Percentiles rank a stretch among this genome's conserved stretches.
Conservation (phyloP, 192 early-diverging fungal genomes). For the Entrophospora sp. region DNA sequence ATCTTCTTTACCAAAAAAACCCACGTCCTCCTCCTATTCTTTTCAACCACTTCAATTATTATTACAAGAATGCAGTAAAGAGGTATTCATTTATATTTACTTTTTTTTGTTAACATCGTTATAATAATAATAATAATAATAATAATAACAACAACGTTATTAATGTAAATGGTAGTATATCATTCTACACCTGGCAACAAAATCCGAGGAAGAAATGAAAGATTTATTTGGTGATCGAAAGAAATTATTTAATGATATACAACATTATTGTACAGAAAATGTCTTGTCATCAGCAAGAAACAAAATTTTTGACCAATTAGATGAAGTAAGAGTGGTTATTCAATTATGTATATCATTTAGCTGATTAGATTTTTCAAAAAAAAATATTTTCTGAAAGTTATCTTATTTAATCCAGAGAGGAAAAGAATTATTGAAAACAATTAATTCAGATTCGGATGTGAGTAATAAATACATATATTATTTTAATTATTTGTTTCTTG, state of each 20-base stretch:
- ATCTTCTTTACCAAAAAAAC: too few species aligned
- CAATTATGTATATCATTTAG: slow-evolving; percentile 4
- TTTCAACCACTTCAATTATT: too few species aligned
- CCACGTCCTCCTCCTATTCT: too few species aligned
- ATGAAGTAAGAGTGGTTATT: slow-evolving; percentile 23
- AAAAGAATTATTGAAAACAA: slow-evolving; percentile 33
- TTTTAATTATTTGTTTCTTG: background rate
- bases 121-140: too few species aligned
- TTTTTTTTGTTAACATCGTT: too few species aligned
- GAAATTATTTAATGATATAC: slow-evolving; percentile 31
- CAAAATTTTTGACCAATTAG: slow-evolving; percentile 30
- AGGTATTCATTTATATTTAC: too few species aligned
- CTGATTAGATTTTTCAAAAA: slow-evolving; percentile 10
- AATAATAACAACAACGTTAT: too few species aligned
- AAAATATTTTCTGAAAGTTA: slow-evolving; percentile 21
- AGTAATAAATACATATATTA: background rate
- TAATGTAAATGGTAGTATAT: too few species aligned
- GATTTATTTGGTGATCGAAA: slow-evolving; percentile 32
- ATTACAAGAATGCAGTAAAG: too few species aligned
- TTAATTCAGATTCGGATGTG: slow-evolving; percentile 32
- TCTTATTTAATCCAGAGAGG: slow-evolving; percentile 21
- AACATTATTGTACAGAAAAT: slow-evolving; percentile 34
- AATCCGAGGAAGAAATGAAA: slow-evolving; percentile 35
- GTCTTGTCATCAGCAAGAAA: slow-evolving; percentile 33
- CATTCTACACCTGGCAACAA: slow-evolving; percentile 31